Base-by-base conservation (phyloP, 768 basidiomycete genomes). In the Mycena kentingensis region DNA sequence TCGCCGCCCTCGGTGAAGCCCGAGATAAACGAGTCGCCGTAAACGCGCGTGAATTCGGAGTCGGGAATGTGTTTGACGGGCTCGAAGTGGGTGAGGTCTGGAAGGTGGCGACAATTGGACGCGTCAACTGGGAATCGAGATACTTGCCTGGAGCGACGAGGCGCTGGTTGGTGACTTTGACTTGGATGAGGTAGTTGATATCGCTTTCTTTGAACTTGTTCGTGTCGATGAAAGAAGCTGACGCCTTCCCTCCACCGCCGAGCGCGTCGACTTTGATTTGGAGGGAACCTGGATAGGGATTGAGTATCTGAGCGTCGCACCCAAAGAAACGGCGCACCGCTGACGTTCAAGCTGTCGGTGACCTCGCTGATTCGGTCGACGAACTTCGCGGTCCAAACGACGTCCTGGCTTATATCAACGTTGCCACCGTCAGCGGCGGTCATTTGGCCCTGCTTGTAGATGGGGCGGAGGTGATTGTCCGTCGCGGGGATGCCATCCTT, bases 321-420 rank as follows among this genome's bases (percentile, higher is more conserved):
- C n/a, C n/a, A n/a, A n/a, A n/a, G n/a, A n/a, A n/a, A n/a, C n/a
- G n/a, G n/a, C 36, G 73, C 49, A 60, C 77, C 60, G 61, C 66
- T 71, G 55, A 62, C 57, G 34, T 64, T 60, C 43, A 69, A 67
- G 70, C 77, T 76, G 49, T 67, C 66, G 64, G 75, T 74, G 52
- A 75, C 72, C 28, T 66, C 58, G 46, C 74, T 50, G 7, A 51
- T 51, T 12, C 8, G 24, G 26, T 51, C 42, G 49, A 51, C 49
- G 24, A 51, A 51, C 19, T 44, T 51, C 6, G 49, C 49, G 8
- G 49, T 34, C 49, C 49, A 51, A 10, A 31, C 22, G 16, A 51
- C 49, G 4, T 34, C 25, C 24, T 51, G 42, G 49, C 39, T 43
- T 22, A 35, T 46, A 46, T 36, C 22, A 16, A 37, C 15, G 34